Percentiles rank a stretch among this genome's conserved stretches.
Conservation (phyloP, 768 basidiomycete species). For the Naganishia onofrii region DNA sequence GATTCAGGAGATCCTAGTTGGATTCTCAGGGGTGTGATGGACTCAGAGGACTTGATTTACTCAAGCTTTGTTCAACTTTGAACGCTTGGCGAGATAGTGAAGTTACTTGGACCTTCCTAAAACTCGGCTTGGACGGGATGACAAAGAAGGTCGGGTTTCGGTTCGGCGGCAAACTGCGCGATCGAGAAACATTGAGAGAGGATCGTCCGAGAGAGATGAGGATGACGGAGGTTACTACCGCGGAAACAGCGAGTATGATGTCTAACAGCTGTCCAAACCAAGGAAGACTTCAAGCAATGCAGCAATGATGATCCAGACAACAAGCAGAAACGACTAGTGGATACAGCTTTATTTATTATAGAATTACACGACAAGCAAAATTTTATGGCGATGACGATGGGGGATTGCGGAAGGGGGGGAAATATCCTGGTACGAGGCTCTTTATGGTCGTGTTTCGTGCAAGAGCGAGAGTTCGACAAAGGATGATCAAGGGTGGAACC, state of each 20-base stretch:
- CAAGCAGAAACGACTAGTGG: constrained; percentile 13
- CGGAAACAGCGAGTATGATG: background rate
- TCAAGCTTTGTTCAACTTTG: too few relatives aligned
- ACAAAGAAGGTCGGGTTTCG: constrained; percentile 1
- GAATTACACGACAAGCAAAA: background rate
- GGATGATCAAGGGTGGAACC: background rate
- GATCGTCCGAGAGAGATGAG: constrained; percentile 1
- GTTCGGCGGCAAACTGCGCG: background rate
- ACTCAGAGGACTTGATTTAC: too few relatives aligned
- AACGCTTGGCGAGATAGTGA: too few relatives aligned
- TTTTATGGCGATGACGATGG: background rate
- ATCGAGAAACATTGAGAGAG: background rate
- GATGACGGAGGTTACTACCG: background rate
- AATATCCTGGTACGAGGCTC: constrained; percentile 1
- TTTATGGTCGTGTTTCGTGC: background rate
- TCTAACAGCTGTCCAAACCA: background rate
- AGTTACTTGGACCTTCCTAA: too few relatives aligned
- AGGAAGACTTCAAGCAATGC: background rate
- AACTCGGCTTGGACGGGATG: background rate
- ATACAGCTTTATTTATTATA: constrained; percentile 16
- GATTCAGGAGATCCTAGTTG: too few relatives aligned
- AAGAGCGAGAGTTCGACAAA: background rate
- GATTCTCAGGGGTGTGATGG: too few relatives aligned
- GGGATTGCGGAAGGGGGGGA: background rate
- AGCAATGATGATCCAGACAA: constrained; percentile 7